A percentile compares a stretch with the other conserved stretches of the same genome.
phyloP scores from a whole-genome alignment of 1,284 basidiomycete species.

The Leccinum fuscescens region DNA sequence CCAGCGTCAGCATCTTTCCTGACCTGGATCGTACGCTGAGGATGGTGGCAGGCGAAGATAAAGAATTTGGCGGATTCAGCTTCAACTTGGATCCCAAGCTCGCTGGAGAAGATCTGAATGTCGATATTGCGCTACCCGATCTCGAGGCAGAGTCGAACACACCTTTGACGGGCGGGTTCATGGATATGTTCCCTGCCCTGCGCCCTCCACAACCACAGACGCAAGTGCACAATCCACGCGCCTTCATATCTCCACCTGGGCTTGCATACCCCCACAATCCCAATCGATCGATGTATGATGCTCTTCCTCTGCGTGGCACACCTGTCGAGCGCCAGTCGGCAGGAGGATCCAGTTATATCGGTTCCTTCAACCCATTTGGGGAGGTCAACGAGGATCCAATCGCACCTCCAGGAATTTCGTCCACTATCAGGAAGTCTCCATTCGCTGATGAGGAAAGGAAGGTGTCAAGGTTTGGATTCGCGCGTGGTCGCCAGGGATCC shows the following conservation, averaged over 20 bases:
- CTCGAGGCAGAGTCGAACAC: constrained; percentile 51
- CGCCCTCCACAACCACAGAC: constrained; percentile 34
- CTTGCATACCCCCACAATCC: constrained; percentile 47
- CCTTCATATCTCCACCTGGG: constrained; percentile 51
- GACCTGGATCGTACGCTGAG: constrained; percentile 81
- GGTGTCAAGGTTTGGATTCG: constrained; percentile 82
- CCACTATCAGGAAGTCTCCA: constrained; percentile 28
- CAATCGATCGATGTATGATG: constrained; percentile 54
- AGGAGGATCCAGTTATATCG: constrained; percentile 56
- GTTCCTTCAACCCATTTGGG: constrained; percentile 78
- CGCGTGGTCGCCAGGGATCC: constrained; percentile 66
- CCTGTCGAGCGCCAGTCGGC: constrained; percentile 47
- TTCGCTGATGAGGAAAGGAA: constrained; percentile 63
- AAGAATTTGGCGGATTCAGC: constrained; percentile 65
- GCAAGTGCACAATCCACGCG: constrained; percentile 32
- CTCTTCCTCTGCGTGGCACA: constrained; percentile 39
- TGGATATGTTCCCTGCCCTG: constrained; percentile 65
- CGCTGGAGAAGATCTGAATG: constrained; percentile 48
- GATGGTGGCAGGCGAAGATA: constrained; percentile 59
- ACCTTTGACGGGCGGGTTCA: constrained; percentile 59
- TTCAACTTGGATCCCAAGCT: constrained; percentile 80
- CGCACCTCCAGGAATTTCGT: constrained; percentile 17
- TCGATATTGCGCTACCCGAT: constrained; percentile 45
- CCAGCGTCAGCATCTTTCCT: constrained; percentile 77
- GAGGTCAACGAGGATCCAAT: constrained; percentile 48